Evolutionary conservation across 2,329 filamentous ascomycete genomes (phyloP).

Genomic region (Fusarium lateritium): DNA sequence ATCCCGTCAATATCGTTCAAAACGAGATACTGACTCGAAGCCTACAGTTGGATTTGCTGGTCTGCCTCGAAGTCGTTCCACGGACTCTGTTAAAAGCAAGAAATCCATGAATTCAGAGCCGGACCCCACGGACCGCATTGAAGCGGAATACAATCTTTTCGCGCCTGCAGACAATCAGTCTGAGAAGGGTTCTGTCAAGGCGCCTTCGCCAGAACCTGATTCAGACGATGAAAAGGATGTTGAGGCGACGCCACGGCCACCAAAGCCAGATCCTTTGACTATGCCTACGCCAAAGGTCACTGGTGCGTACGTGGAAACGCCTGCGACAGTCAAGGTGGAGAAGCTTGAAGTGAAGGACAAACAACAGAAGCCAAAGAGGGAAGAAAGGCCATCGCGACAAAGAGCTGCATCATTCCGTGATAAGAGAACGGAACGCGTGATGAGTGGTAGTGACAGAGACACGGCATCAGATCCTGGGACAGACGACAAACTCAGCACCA

Average conservation of each 20-base stretch:
- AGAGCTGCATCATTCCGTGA: slow-evolving; percentile 46
- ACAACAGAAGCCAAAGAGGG: slow-evolving; percentile 35
- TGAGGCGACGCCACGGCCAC: slow-evolving; percentile 65
- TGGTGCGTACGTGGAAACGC: slow-evolving; percentile 71
- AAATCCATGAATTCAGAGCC: slow-evolving; percentile 64
- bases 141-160: slow-evolving; percentile 70
- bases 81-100: slow-evolving; percentile 65
- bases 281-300: slow-evolving; percentile 69
- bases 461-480: slow-evolving; percentile 53
- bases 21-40: slow-evolving; percentile 50
- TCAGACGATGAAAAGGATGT: slow-evolving; percentile 51
- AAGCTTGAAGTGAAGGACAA: slow-evolving; percentile 46
- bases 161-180: slow-evolving; percentile 69
- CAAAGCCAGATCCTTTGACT: slow-evolving; percentile 61
- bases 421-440: slow-evolving; percentile 44
- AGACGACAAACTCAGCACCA: slow-evolving; percentile 44
- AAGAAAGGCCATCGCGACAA: slow-evolving; percentile 23
- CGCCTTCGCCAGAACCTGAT: slow-evolving; percentile 59
- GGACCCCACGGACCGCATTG: slow-evolving; percentile 70
- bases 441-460: slow-evolving; percentile 48
- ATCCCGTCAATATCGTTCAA: slow-evolving; percentile 25
- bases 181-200: slow-evolving; percentile 68
- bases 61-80: slow-evolving; percentile 60
- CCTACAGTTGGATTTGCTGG: slow-evolving; percentile 65
- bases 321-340: slow-evolving; percentile 62